phyloP scores from a whole-genome alignment of 352 stramenopile genomes.

The Phytophthora niederhauseri region DNA sequence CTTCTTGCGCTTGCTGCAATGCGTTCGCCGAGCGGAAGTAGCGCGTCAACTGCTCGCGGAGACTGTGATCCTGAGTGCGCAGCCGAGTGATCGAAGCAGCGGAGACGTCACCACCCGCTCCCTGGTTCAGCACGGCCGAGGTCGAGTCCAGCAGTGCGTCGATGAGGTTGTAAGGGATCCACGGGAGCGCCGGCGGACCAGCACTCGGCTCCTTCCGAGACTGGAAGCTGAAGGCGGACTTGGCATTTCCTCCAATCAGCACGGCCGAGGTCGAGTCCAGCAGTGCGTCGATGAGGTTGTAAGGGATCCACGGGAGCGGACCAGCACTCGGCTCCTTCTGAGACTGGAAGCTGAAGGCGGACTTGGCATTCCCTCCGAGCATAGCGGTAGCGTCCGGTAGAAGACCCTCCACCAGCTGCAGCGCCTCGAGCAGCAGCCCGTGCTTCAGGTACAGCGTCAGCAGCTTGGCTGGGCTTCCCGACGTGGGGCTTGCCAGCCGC shows the following conservation, averaged over 20 bases:
- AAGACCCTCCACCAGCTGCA: constrained; percentile 55
- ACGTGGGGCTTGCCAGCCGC: constrained; percentile 39
- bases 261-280: constrained; percentile 54
- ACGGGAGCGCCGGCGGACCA: constrained; percentile 43
- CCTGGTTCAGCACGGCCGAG: constrained; percentile 41
- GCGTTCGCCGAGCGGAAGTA: constrained; percentile 62
- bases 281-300: constrained; percentile 68
- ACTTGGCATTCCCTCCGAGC: constrained; percentile 14
- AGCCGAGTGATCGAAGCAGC: constrained; percentile 25
- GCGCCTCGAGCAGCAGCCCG: constrained; percentile 65
- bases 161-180: constrained; percentile 75
- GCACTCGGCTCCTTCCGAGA: constrained; percentile 34
- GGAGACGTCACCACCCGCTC: constrained; percentile 17
- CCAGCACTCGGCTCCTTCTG: constrained; percentile 29
- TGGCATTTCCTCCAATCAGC: constrained; percentile 30
- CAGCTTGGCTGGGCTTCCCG: constrained; percentile 62
- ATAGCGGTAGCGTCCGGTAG: constrained; percentile 35
- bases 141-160: constrained; percentile 63
- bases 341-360: constrained; percentile 39
- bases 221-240: constrained; percentile 34
- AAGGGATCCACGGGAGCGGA: constrained; percentile 68
- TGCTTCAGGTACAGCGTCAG: constrained; percentile 63
- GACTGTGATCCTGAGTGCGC: constrained; percentile 36
- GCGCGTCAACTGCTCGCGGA: constrained; percentile 48
- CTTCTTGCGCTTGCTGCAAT: constrained; percentile 62